Evolutionary conservation across 306 rosid species (phyloP).

Genomic region (Crotalaria pallida): DNA sequence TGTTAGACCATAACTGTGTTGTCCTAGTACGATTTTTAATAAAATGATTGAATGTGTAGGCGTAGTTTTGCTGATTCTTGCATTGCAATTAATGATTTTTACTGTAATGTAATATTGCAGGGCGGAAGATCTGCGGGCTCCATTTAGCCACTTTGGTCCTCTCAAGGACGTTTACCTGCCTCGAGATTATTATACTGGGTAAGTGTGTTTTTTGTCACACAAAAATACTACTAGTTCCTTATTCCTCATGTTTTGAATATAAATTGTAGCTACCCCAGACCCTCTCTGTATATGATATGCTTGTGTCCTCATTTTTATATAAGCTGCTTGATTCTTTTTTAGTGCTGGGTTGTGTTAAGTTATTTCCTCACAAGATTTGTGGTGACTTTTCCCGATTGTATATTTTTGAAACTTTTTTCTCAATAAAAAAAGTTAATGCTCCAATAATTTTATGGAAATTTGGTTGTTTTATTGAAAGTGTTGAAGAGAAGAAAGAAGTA

Average conservation of each 20-base stretch:
- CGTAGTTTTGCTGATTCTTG: neutral
- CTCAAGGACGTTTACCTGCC: conserved; percentile 84
- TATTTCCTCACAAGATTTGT: neutral
- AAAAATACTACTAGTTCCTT: too few species aligned
- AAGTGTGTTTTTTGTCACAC: conserved; percentile 14
- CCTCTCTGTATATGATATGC: neutral
- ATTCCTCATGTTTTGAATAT: neutral
- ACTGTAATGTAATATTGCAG: conserved; percentile 25
- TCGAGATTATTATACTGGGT: conserved; percentile 82
- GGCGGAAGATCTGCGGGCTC: conserved; percentile 58
- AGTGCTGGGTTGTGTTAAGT: neutral
- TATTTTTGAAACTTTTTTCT: conserved; percentile 9
- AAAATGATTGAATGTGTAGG: neutral
- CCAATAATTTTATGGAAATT: conserved; percentile 52
- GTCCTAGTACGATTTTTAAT: too few species aligned
- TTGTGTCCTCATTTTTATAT: neutral
- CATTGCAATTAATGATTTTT: neutral
- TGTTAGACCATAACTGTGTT: too few species aligned
- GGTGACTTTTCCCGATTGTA: conserved; percentile 5
- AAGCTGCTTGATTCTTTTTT: neutral
- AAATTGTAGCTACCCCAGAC: neutral
- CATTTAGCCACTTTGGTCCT: conserved; percentile 69
- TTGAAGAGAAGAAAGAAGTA: conserved; percentile 82
- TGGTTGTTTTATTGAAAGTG: conserved; percentile 75
- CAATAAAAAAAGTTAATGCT: conserved; percentile 15